Evolutionary conservation across 257 asterid species (phyloP).

Genomic region (Jacaranda mimosifolia): DNA sequence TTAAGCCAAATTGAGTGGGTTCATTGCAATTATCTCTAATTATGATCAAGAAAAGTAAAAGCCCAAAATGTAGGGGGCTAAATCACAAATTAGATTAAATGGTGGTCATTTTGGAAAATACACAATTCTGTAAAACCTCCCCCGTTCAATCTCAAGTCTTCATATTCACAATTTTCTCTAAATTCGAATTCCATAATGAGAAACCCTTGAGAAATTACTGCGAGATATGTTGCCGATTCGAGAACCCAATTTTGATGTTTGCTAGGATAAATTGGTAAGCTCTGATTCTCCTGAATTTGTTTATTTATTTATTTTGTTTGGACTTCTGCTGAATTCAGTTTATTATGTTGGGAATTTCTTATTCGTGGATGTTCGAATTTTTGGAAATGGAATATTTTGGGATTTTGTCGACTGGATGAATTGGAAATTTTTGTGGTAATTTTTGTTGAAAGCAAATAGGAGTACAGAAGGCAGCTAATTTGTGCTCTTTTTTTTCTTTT

Average conservation of each 20-base stretch:
- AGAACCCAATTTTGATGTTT: background rate
- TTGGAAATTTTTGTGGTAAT: background rate
- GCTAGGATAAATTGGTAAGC: slow-evolving; percentile 30
- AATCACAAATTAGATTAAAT: slow-evolving; percentile 16
- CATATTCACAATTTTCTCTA: background rate
- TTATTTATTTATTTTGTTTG: background rate
- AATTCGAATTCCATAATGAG: slow-evolving; percentile 36
- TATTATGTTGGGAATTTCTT: background rate
- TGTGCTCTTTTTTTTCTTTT: background rate
- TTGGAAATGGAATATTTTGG: background rate
- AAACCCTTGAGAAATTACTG: slow-evolving; percentile 32
- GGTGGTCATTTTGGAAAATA: slow-evolving; percentile 15
- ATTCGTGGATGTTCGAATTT: background rate
- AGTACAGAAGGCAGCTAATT: slow-evolving; percentile 17
- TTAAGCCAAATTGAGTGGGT: background rate
- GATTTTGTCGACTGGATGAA: slow-evolving; percentile 30
- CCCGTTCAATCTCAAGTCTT: slow-evolving; percentile 18
- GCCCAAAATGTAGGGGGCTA: background rate
- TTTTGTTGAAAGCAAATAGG: slow-evolving; percentile 16
- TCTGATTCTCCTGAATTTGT: slow-evolving; percentile 11
- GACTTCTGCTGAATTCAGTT: too few relatives aligned
- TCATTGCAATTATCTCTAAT: background rate
- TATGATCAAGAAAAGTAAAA: background rate
- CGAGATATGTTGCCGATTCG: background rate
- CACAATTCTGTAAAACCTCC: slow-evolving; percentile 10